Evolutionary conservation across 2,329 filamentous ascomycete genomes (phyloP).

Genomic region (Cladosporium phlei): DNA sequence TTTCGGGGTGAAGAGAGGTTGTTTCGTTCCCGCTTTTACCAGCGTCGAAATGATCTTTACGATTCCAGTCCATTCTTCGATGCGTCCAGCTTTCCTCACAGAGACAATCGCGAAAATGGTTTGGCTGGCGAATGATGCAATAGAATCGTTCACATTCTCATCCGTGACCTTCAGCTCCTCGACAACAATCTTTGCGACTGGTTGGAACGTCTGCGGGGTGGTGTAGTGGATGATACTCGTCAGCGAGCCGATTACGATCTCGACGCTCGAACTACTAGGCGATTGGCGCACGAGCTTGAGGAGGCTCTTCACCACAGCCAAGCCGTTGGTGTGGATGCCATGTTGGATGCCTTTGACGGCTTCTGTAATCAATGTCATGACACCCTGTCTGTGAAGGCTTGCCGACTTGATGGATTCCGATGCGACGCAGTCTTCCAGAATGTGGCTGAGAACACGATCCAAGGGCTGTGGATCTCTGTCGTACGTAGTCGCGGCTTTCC

Average conservation of each 20-base stretch:
- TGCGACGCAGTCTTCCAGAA: slow-evolving; percentile 62
- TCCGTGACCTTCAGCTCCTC: slow-evolving; percentile 40
- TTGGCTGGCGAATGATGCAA: slow-evolving; percentile 38
- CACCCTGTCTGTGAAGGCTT: slow-evolving; percentile 70
- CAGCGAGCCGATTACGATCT: slow-evolving; percentile 69
- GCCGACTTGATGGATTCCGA: slow-evolving; percentile 50
- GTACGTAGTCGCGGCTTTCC: slow-evolving; percentile 76
- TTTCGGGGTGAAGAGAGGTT: slow-evolving; percentile 34
- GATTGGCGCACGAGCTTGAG: slow-evolving; percentile 27
- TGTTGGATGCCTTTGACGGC: slow-evolving; percentile 61
- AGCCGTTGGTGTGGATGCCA: slow-evolving; percentile 54
- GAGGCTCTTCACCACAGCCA: slow-evolving; percentile 50
- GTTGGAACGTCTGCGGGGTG: slow-evolving; percentile 65
- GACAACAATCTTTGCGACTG: slow-evolving; percentile 60
- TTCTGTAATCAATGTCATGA: slow-evolving; percentile 91
- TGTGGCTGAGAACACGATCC: slow-evolving; percentile 64
- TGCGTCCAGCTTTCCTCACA: slow-evolving; percentile 73
- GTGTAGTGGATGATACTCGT: slow-evolving; percentile 81
- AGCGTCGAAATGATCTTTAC: slow-evolving; percentile 42
- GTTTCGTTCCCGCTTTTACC: slow-evolving; percentile 23
- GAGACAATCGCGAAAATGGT: slow-evolving; percentile 67
- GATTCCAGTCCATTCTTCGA: slow-evolving; percentile 66
- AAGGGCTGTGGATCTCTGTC: slow-evolving; percentile 68
- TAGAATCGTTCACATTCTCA: slow-evolving; percentile 35
- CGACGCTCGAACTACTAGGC: slow-evolving; percentile 36